Evolutionary conservation across 106 monocot species (phyloP).

Genomic region (Xerophyta viscosa): DNA sequence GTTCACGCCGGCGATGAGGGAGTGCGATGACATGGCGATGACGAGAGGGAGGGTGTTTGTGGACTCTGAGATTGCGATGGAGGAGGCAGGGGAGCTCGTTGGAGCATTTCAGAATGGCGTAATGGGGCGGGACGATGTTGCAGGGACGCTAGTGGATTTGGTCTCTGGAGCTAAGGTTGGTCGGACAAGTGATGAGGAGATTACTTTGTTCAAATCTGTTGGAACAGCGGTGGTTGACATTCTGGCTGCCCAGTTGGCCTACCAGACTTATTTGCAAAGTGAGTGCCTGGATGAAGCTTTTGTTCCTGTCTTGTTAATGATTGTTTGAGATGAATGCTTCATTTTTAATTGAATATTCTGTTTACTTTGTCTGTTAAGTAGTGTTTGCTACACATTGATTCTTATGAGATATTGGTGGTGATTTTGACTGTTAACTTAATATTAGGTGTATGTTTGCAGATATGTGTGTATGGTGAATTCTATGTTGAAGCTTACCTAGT

Average conservation of each 20-base stretch:
- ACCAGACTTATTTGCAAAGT: slow-evolving; percentile 40
- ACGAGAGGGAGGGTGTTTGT: slow-evolving; percentile 78
- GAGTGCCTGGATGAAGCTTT: neutral
- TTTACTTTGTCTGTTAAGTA: too few relatives aligned
- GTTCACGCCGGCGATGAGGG: slow-evolving; percentile 67
- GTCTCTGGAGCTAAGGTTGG: slow-evolving; percentile 44
- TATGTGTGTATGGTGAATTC: too few relatives aligned
- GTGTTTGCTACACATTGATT: too few relatives aligned
- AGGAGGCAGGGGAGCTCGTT: slow-evolving; percentile 78
- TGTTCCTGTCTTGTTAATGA: neutral
- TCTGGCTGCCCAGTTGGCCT: slow-evolving; percentile 75
- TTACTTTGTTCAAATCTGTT: slow-evolving; percentile 88
- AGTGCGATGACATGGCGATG: slow-evolving; percentile 83
- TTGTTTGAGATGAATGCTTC: too few relatives aligned
- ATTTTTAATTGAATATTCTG: too few relatives aligned
- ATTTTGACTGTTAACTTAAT: too few relatives aligned
- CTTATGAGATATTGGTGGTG: too few relatives aligned
- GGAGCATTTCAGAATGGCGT: slow-evolving; percentile 62
- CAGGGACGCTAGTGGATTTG: slow-evolving; percentile 61
- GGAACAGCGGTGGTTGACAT: slow-evolving; percentile 76
- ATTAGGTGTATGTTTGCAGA: too few relatives aligned
- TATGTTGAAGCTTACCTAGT: too few relatives aligned
- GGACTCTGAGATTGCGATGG: slow-evolving; percentile 60
- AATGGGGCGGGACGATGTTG: slow-evolving; percentile 39
- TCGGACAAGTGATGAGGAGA: slow-evolving; percentile 46